These are phyloP conservation scores for Naganishia randhawae DNA, from an alignment of 768 basidiomycete species.

Conservation along the genomic window DNA sequence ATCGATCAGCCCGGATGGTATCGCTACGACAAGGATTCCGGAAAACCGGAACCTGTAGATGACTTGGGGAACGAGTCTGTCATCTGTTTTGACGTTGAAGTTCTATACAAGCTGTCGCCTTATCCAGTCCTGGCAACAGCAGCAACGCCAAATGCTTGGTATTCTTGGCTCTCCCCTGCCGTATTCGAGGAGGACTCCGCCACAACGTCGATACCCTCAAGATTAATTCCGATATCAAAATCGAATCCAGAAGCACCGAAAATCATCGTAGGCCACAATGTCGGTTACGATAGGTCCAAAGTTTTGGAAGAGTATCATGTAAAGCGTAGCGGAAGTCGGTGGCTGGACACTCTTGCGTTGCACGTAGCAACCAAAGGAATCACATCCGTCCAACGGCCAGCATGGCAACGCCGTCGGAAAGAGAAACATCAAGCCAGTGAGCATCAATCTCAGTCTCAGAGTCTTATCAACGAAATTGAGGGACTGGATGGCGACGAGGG, in stretches of 20 bases:
- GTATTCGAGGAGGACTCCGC: constrained; percentile 36
- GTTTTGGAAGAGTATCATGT: constrained; percentile 78
- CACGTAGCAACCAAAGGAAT: constrained; percentile 93
- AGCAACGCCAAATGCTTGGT: constrained; percentile 79
- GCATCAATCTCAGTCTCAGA: constrained; percentile 39
- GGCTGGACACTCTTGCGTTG: constrained; percentile 88
- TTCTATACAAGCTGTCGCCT: constrained; percentile 66
- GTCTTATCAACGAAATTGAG: constrained; percentile 49
- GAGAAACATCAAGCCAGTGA: constrained; percentile 63
- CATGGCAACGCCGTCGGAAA: constrained; percentile 84
- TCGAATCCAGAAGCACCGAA: constrained; percentile 54
- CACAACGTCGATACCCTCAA: constrained; percentile 5
- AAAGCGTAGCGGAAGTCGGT: constrained; percentile 65
- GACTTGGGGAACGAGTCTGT: constrained; percentile 59
- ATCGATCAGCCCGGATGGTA: constrained; percentile 75
- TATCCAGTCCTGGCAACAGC: constrained; percentile 87
- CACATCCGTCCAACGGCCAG: constrained; percentile 87
- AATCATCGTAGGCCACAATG: constrained; percentile 86
- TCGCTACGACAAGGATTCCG: constrained; percentile 69
- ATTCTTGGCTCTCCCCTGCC: constrained; percentile 84
- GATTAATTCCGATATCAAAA: constrained; percentile 42
- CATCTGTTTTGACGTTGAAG: constrained; percentile 91
- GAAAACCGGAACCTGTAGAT: constrained; percentile 68
- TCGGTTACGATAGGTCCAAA: constrained; percentile 85
- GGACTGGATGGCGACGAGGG: constrained; percentile 48